phyloP scores from a whole-genome alignment of 2,329 filamentous ascomycete genomes.

The Metarhizium guizhouense region DNA sequence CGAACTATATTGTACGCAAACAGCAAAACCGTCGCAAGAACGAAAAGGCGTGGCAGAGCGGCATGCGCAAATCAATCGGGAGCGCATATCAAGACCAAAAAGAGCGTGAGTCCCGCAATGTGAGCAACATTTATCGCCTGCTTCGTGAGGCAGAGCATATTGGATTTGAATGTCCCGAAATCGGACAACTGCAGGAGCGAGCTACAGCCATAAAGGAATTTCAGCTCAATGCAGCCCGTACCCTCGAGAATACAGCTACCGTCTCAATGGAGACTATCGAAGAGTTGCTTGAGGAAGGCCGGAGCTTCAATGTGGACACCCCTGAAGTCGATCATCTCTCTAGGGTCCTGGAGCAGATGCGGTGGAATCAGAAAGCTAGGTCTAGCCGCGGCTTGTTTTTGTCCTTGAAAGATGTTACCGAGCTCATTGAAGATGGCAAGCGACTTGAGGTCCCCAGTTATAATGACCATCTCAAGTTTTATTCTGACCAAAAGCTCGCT shows the following conservation, averaged over 20 bases:
- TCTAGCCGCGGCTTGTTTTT: conserved; percentile 55
- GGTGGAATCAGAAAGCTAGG: conserved; percentile 76
- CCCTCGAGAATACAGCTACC: conserved; percentile 56
- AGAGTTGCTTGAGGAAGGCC: conserved; percentile 82
- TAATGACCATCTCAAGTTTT: conserved; percentile 70
- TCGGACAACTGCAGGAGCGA: conserved; percentile 74
- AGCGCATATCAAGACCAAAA: conserved; percentile 57
- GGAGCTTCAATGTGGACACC: conserved; percentile 83
- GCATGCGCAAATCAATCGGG: conserved; percentile 59
- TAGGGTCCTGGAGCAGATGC: conserved; percentile 71
- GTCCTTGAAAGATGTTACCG: conserved; percentile 67
- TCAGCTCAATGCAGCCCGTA: conserved; percentile 63
- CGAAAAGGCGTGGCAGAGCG: conserved; percentile 75
- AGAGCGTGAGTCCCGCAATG: conserved; percentile 75
- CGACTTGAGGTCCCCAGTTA: conserved; percentile 70
- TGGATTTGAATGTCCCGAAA: conserved; percentile 90
- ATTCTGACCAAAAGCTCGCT: conserved; percentile 64
- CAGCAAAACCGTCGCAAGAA: conserved; percentile 95
- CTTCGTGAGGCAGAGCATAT: conserved; percentile 76
- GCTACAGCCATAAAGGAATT: conserved; percentile 78
- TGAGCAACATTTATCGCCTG: conserved; percentile 80
- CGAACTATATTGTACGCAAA: conserved; percentile 92
- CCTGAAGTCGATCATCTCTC: conserved; percentile 80
- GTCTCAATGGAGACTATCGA: conserved; percentile 70
- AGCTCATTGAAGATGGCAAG: conserved; percentile 68